Percentiles rank a stretch among this genome's conserved stretches.
Evolutionary conservation across 441 rosid genomes (phyloP).

Genomic region (Erysimum cheiri): DNA sequence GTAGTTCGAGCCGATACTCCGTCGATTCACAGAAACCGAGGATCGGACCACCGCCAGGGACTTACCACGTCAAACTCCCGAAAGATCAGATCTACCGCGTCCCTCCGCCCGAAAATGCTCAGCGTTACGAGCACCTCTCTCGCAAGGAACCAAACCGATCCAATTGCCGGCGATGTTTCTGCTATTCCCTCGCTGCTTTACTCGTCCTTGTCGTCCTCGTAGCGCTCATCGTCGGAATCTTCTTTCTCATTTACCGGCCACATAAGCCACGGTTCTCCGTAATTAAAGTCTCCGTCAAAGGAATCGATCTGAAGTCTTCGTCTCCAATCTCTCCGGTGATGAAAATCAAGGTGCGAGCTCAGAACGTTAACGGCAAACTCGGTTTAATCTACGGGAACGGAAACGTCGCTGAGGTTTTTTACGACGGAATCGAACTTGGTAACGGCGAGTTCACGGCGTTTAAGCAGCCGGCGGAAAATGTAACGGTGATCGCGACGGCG

Average conservation of each 20-base stretch:
- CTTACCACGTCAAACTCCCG: constrained; percentile 73
- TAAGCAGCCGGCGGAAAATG: constrained; percentile 60
- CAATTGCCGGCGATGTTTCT: constrained; percentile 52
- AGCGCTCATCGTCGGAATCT: constrained; percentile 48
- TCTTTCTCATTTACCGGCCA: constrained; percentile 68
- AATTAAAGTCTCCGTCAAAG: constrained; percentile 54
- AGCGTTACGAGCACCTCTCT: constrained; percentile 53
- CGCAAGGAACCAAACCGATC: constrained; percentile 42
- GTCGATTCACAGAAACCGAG: constrained; percentile 32
- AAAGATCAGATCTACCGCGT: constrained; percentile 75
- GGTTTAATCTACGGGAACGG: constrained; percentile 59
- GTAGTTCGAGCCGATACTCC: constrained; percentile 34
- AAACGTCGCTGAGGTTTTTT: constrained; percentile 47
- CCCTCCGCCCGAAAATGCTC: constrained; percentile 77
- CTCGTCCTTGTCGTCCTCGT: constrained; percentile 47
- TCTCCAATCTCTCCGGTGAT: constrained; percentile 55
- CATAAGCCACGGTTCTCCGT: constrained; percentile 61
- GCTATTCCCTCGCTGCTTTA: constrained; percentile 43
- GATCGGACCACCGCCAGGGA: constrained; percentile 52
- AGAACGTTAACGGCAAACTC: constrained; percentile 64
- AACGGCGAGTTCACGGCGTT: constrained; percentile 58
- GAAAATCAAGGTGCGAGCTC: constrained; percentile 50
- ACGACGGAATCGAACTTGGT: constrained; percentile 48
- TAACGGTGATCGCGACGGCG: constrained; percentile 50
- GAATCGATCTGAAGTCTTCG: constrained; percentile 61